These are phyloP conservation scores for Ophiostoma ips DNA, from an alignment of 2,329 filamentous ascomycete species.

Conservation along the genomic window DNA sequence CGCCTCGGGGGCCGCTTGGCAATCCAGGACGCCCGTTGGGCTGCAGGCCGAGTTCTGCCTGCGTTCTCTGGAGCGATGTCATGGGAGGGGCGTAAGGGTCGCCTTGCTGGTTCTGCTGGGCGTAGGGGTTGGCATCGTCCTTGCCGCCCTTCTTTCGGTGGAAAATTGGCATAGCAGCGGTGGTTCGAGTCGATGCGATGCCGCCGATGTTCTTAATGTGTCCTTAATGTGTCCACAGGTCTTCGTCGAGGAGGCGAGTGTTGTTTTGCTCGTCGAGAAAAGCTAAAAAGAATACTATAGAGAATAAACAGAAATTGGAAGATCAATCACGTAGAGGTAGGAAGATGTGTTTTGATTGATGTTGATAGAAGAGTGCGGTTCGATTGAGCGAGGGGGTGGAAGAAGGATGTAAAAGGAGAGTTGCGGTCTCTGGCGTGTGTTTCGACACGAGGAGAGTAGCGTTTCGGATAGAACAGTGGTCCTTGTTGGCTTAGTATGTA, in stretches of 20 bases:
- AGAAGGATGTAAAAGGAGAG: neutral
- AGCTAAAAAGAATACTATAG: neutral
- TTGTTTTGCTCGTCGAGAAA: neutral
- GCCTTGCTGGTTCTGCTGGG: conserved; percentile 28
- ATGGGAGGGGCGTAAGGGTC: conserved; percentile 42
- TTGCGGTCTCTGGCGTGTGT: conserved; percentile 9
- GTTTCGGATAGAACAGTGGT: conserved; percentile 8
- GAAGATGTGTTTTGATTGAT: neutral
- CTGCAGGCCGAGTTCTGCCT: conserved; percentile 5
- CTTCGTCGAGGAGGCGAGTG: neutral
- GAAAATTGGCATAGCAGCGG: conserved; percentile 24
- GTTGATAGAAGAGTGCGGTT: neutral
- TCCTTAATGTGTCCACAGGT: neutral
- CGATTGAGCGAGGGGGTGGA: neutral
- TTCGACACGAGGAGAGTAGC: conserved; percentile 9
- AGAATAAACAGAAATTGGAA: no score
- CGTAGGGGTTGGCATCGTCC: conserved; percentile 40
- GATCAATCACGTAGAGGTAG: no score
- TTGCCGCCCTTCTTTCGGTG: conserved; percentile 37
- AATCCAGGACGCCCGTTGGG: conserved; percentile 18
- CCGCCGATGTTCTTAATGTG: neutral
- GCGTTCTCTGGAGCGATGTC: conserved; percentile 30
- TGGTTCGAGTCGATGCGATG: neutral
- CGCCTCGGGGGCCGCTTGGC: conserved; percentile 22
- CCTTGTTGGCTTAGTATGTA: neutral